A percentile compares a stretch with the other conserved stretches of the same genome.
Conservation (phyloP, 768 basidiomycete species). For the Tricholoma furcatifolium region DNA sequence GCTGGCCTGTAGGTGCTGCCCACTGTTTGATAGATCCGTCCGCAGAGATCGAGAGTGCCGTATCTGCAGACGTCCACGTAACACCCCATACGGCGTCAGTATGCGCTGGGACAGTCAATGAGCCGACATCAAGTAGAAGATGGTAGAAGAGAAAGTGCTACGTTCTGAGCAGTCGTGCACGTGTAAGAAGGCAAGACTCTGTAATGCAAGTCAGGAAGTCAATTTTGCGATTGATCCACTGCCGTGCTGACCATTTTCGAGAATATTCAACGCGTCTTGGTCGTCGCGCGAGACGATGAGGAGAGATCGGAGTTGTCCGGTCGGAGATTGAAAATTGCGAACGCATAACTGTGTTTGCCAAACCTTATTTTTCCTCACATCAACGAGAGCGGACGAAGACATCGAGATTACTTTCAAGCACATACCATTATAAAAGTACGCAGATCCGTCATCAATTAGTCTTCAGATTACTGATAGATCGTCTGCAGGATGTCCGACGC, state of each 20-base stretch:
- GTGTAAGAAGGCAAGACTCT: slow-evolving; percentile 77
- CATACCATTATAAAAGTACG: slow-evolving; percentile 41
- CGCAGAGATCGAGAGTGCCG: slow-evolving; percentile 68
- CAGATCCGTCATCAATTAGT: background rate
- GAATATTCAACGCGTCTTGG: slow-evolving; percentile 24
- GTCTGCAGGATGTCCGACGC: slow-evolving; percentile 86
- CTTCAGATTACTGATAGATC: slow-evolving; percentile 9
- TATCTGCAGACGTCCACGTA: slow-evolving; percentile 66
- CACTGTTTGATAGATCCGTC: slow-evolving; percentile 78
- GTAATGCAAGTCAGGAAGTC: background rate
- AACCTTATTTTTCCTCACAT: slow-evolving; percentile 71
- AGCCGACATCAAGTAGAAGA: slow-evolving; percentile 28
- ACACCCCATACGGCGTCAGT: slow-evolving; percentile 79
- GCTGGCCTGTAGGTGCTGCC: slow-evolving; percentile 66
- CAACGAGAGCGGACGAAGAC: slow-evolving; percentile 97
- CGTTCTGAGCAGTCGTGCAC: slow-evolving; percentile 77
- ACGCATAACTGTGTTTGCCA: slow-evolving; percentile 26
- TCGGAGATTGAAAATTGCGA: slow-evolving; percentile 49
- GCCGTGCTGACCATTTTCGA: slow-evolving; percentile 31
- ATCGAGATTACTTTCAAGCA: slow-evolving; percentile 41
- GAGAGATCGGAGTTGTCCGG: slow-evolving; percentile 41
- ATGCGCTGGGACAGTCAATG: slow-evolving; percentile 57
- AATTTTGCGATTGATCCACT: background rate
- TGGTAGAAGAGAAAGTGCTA: slow-evolving; percentile 34
- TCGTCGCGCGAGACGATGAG: slow-evolving; percentile 23